Evolutionary conservation across 495 filamentous ascomycete genomes (phyloP), one percentile per base, ranked within the genome.

Genomic region (Hyaloscypha bicolor): DNA sequence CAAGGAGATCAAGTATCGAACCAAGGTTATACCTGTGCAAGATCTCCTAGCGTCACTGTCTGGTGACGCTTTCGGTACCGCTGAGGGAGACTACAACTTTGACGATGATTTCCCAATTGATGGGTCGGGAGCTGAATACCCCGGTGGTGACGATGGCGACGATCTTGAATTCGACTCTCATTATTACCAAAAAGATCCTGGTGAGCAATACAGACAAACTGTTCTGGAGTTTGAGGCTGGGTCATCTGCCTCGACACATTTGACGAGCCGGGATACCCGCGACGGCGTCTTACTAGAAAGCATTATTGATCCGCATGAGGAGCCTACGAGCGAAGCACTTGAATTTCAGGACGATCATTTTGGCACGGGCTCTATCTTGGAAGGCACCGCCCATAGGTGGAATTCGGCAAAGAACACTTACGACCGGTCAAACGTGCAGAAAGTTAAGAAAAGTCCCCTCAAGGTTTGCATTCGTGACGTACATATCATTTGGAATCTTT

Each of bases 401-500:
- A 86, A 93, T 75, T 93, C 91, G 4, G 79, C 81, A 31, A 85
- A 87, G 64, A 91, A 93, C 68, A 86, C 84, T 0, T 94, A 94
- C 69, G 88, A 90, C 33, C 80, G 86, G 12, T 78, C 81, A 9
- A 88, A 90, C 65, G 84, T 88, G 39, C 74, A 78, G 11, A 90
- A 88, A 67, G 75, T 88, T n/a, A 82, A 81, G 33, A 77, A 80
- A 58, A 91, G 89, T 69, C 94, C 95, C 16, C 80, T 98, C 29
- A 87, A 87, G 66, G 80, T 98, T 9, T 85, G 87, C 37, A 83
- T 97, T 19, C 87, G 92, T 5, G 93, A 97, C 76, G 88, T 96
- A 16, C 92, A 98, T 75, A 80, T 97, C 56, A 96, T 98, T 68
- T 99, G 96, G 96, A 97, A 99, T 75, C 80, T 99, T 2, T 97